Percentiles rank a stretch among this genome's conserved stretches.
phyloP scores from a whole-genome alignment of 1,284 basidiomycete genomes.

The Tilletiopsis washingtonensis region DNA sequence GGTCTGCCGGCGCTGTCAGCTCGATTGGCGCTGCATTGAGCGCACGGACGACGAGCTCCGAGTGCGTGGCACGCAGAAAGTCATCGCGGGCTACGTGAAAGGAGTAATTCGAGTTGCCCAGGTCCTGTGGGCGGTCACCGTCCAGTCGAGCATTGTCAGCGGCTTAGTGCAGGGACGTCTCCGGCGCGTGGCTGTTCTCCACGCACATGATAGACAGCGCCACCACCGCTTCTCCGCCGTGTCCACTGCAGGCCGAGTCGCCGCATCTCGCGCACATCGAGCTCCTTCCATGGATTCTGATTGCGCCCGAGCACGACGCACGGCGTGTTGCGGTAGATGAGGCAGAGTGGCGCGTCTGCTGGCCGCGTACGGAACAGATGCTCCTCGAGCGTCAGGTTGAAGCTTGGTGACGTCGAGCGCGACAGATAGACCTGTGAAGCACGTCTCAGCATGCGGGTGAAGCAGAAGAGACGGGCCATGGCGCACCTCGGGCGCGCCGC shows the following conservation, averaged over 20 bases:
- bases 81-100: constrained; percentile 73
- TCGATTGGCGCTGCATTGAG: constrained; percentile 51
- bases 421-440: constrained; percentile 68
- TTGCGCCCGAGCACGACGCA: constrained; percentile 93
- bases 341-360: constrained; percentile 53
- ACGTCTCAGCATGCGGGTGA: too few species aligned
- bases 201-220: constrained; percentile 90
- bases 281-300: constrained; percentile 98
- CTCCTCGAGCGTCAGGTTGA: constrained; percentile 88
- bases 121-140: constrained; percentile 62
- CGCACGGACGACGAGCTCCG: constrained; percentile 68
- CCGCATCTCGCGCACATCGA: constrained; percentile 61
- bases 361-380: constrained; percentile 17
- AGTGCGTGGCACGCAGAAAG: constrained; percentile 75
- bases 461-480: too few species aligned
- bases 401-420: constrained; percentile 73
- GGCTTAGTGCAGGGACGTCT: too few species aligned
- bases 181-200: not conserved
- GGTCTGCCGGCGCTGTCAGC: not conserved
- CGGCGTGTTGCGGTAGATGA: constrained; percentile 80
- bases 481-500: too few species aligned
- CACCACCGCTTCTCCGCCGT: constrained; percentile 84
- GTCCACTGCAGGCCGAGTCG: constrained; percentile 66
- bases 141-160: not conserved
- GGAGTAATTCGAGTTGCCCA: constrained; percentile 95